These are phyloP conservation scores for Arthrocladium fulminans DNA, from an alignment of 2,329 filamentous ascomycete genomes.

Conservation along the genomic window DNA sequence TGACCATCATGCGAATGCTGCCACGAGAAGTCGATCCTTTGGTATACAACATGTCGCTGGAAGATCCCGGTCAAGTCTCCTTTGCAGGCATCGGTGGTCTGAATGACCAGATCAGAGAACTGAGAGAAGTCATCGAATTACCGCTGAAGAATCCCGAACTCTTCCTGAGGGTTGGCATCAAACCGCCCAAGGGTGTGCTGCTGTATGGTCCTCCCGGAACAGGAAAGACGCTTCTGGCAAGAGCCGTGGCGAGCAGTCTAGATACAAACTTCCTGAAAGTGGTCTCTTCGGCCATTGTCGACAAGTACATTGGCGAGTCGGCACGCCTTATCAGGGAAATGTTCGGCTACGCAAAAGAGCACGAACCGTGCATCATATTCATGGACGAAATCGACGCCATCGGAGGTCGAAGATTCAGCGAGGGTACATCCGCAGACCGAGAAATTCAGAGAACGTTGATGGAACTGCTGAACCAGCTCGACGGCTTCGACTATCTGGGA, in stretches of 20 bases:
- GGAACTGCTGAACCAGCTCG: conserved; percentile 96
- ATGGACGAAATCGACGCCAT: conserved; percentile 99
- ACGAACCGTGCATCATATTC: conserved; percentile 99
- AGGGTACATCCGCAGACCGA: conserved; percentile 93
- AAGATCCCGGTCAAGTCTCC: conserved; percentile 94
- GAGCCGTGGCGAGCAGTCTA: conserved; percentile 89
- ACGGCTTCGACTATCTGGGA: conserved; percentile 97
- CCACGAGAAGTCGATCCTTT: conserved; percentile 96
- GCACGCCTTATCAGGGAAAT: conserved; percentile 95
- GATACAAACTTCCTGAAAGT: conserved; percentile 99
- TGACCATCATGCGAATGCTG: conserved; percentile 99
- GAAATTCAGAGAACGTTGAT: conserved; percentile 98
- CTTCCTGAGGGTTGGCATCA: conserved; percentile 94
- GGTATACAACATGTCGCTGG: conserved; percentile 99
- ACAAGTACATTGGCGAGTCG: conserved; percentile 99
- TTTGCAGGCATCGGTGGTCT: conserved; percentile 95
- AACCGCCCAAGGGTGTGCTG: conserved; percentile 93
- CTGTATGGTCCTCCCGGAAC: conserved; percentile 95
- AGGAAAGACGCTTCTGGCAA: conserved; percentile 87
- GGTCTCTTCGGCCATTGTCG: conserved; percentile 95
- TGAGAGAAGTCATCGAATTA: conserved; percentile 94
- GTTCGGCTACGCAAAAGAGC: conserved; percentile 99
- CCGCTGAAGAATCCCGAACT: conserved; percentile 98
- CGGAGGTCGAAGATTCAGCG: conserved; percentile 89
- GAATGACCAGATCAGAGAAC: conserved; percentile 95